Percentiles rank a stretch among this genome's conserved stretches.
These are phyloP conservation scores for Halocafeteria seosinensis DNA, from an alignment of 108 stramenopile species.

Conservation along the genomic window DNA sequence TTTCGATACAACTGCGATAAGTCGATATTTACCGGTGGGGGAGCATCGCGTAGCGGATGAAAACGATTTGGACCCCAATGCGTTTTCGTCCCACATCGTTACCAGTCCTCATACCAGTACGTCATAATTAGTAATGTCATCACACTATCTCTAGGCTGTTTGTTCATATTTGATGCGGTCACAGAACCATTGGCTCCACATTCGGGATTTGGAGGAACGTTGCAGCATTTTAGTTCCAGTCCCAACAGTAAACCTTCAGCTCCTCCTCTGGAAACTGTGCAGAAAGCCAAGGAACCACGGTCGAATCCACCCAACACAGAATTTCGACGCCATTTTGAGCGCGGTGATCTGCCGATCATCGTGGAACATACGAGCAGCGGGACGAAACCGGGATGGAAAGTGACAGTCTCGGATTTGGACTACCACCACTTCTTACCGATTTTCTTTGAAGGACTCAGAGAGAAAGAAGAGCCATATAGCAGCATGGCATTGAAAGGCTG, in stretches of 20 bases:
- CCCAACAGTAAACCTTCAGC: not conserved
- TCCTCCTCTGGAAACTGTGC: not conserved
- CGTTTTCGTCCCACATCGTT: not conserved
- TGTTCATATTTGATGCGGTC: not conserved
- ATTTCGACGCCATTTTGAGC: conserved; percentile 7
- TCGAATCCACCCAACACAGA: conserved; percentile 5
- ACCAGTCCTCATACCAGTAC: not conserved
- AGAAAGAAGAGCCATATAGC: conserved; percentile 23
- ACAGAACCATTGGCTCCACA: not conserved
- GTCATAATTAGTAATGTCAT: not conserved
- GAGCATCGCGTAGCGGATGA: not conserved
- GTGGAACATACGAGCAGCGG: conserved; percentile 17
- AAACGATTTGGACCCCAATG: not conserved
- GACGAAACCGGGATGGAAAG: conserved; percentile 13
- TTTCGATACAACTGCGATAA: not conserved
- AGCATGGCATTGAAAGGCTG: conserved; percentile 27
- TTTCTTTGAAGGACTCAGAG: conserved; percentile 34
- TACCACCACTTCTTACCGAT: conserved; percentile 37
- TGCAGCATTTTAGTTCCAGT: not conserved
- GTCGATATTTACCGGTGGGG: not conserved
- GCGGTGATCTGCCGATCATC: conserved; percentile 19
- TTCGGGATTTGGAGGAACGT: not conserved
- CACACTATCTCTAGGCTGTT: not conserved
- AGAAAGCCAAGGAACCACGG: not conserved
- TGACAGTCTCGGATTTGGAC: conserved; percentile 29